These are phyloP conservation scores for Bonnemaisonia californica DNA, from an alignment of 31 red algal genomes.

Conservation along the genomic window DNA sequence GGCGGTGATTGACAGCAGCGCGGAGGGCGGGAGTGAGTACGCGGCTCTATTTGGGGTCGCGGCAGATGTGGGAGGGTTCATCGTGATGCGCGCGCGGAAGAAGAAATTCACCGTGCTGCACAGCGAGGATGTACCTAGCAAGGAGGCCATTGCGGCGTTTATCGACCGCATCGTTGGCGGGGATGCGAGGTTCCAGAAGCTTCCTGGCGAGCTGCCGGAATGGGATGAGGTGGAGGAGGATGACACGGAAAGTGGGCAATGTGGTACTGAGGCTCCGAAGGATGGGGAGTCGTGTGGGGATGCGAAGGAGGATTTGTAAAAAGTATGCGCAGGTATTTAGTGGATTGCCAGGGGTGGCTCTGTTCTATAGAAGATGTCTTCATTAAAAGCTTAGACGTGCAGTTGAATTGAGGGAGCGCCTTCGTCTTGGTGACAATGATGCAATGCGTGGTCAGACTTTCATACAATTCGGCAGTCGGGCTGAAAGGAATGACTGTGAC, in stretches of 20 bases:
- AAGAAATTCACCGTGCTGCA: slow-evolving; percentile 60
- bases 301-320: slow-evolving; percentile 47
- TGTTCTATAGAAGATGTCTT: no score
- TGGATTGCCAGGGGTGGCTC: not conserved
- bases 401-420: no score
- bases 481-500: no score
- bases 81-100: slow-evolving; percentile 72
- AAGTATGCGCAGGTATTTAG: not conserved
- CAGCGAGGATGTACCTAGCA: slow-evolving; percentile 9
- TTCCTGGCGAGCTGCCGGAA: slow-evolving; percentile 56
- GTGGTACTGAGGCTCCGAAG: slow-evolving; percentile 49
- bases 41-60: slow-evolving; percentile 31
- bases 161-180: slow-evolving; percentile 82
- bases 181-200: slow-evolving; percentile 65
- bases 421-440: no score
- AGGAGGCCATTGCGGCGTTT: slow-evolving; percentile 54
- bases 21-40: slow-evolving; percentile 28
- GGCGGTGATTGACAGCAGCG: slow-evolving; percentile 55
- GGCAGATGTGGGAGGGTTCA: slow-evolving; percentile 39
- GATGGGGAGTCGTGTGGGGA: slow-evolving; percentile 49
- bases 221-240: slow-evolving; percentile 37
- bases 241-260: slow-evolving; percentile 47
- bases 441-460: no score
- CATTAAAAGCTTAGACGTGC: no score
- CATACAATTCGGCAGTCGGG: no score